Base-by-base conservation (phyloP, 192 early-diverging fungal species). In the Coemansia sp. region DNA sequence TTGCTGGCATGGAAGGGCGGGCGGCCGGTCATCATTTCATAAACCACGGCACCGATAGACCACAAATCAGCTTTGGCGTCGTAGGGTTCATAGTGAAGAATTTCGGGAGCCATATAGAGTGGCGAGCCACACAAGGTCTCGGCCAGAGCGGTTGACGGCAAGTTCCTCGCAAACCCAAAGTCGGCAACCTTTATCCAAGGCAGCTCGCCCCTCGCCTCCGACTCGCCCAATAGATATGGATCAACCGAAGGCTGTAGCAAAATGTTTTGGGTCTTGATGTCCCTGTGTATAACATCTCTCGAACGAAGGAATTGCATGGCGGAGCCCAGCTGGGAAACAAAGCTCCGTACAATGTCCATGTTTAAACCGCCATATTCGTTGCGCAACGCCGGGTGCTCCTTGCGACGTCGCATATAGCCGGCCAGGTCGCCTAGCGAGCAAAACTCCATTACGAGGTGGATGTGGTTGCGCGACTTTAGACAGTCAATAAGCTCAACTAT, bases 371-470 rank as follows among this genome's bases (percentile, higher is more conserved):
- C 90, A 50, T 83, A 81, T 26, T 82, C 84, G 17, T 82, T 76
- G 18, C 76, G 79, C 42, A 81, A 49, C 17, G 72, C 62, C 3
- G 80, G 50, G 25, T 78, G 69, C 4, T 77, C 73, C 26, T 81
- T 80, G 42, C 74, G 78, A 39, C 79, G 70, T 65, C 90, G 89
- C 66, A 99, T 93, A 65, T 87, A 99, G 30, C 81, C 67, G 9
- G 92, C 90, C 9, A 99, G 80, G 58, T 99, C 97, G 31, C 97
- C 97, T 57, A 94, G 56, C n/a, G 86, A 81, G 67, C 97, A 99
- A 56, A 88, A 99, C 69, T 99, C 95, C 95, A 99, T 97, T 10
- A 99, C 81, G 42, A 99, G 79, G 65, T 98, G 90, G 42, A 99
- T 97, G 59, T 95, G 89, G 49, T 85, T 86, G 42, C 90, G 87